Evolutionary conservation across 768 basidiomycete genomes (phyloP).

Genomic region (Suillus spraguei): DNA sequence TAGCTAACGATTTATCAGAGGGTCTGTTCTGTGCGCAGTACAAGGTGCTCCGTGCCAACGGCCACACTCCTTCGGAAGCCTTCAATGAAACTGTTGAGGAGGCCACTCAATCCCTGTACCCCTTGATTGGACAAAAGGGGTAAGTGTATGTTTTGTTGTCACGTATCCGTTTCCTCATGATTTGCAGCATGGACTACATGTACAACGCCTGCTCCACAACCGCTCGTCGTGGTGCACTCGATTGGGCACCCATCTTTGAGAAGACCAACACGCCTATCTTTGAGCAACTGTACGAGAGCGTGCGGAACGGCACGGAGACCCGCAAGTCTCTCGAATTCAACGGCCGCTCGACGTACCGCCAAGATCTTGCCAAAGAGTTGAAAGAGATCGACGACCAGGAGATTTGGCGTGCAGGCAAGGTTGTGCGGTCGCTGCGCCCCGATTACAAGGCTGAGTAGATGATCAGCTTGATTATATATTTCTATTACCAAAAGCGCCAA

Average conservation of each 20-base stretch:
- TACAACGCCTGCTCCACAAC: slow-evolving; percentile 99
- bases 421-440: slow-evolving; percentile 85
- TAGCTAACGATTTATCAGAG: slow-evolving; percentile 49
- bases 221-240: slow-evolving; percentile 96
- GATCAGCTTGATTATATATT: slow-evolving; percentile 5
- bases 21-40: slow-evolving; percentile 99
- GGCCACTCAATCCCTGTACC: slow-evolving; percentile 98
- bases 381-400: slow-evolving; percentile 97
- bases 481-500: slow-evolving; percentile 21
- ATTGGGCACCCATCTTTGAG: slow-evolving; percentile 98
- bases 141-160: slow-evolving; percentile 36
- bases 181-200: slow-evolving; percentile 95
- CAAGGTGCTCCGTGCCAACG: slow-evolving; percentile 94
- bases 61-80: slow-evolving; percentile 96
- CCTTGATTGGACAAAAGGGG: slow-evolving; percentile 94
- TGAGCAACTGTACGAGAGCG: slow-evolving; percentile 93
- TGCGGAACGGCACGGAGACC: slow-evolving; percentile 94
- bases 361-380: slow-evolving; percentile 90
- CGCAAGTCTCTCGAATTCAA: slow-evolving; percentile 98
- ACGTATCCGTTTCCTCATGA: slow-evolving; percentile 4
- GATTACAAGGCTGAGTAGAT: slow-evolving; percentile 72
- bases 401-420: slow-evolving; percentile 98
- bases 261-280: slow-evolving; percentile 94
- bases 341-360: slow-evolving; percentile 86
- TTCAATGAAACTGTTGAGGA: slow-evolving; percentile 99